Conservation (phyloP, 2,329 filamentous ascomycete genomes). For the Colletotrichum costaricense region DNA sequence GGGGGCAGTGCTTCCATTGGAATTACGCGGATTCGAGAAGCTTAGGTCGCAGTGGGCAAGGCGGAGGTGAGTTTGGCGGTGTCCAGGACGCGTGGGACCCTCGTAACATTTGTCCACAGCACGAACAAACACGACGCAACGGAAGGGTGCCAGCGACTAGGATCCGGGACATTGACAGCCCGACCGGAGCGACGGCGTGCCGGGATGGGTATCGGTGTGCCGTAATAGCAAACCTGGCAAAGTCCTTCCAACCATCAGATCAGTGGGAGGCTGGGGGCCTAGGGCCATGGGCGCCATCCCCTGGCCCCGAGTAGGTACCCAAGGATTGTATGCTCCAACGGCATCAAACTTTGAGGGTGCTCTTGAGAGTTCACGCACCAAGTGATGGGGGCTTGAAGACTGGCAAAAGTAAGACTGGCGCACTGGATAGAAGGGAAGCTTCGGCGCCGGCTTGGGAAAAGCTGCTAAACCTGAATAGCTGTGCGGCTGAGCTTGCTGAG, state of each 20-base stretch:
- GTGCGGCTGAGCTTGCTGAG: constrained; percentile 31
- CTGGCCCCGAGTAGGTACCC: neutral
- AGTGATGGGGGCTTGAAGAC: neutral
- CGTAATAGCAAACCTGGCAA: neutral
- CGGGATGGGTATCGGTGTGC: neutral
- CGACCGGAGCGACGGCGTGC: neutral
- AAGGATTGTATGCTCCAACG: neutral
- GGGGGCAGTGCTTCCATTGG: constrained; percentile 17
- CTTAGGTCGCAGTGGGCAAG: neutral
- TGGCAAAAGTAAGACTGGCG: neutral
- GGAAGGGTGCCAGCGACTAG: neutral
- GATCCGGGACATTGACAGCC: neutral
- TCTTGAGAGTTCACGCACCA: neutral
- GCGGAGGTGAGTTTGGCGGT: neutral
- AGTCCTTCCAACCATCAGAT: neutral
- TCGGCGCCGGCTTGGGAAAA: neutral
- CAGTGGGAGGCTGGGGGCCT: neutral
- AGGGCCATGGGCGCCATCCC: neutral
- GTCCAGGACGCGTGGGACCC: neutral
- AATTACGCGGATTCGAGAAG: neutral
- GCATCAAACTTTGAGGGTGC: neutral
- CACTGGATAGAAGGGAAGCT: neutral
- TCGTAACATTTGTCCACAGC: neutral
- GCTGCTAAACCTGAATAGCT: constrained; percentile 6
- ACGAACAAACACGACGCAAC: neutral